phyloP scores from a whole-genome alignment of 2,329 filamentous ascomycete genomes.

The Alternaria arbusti region DNA sequence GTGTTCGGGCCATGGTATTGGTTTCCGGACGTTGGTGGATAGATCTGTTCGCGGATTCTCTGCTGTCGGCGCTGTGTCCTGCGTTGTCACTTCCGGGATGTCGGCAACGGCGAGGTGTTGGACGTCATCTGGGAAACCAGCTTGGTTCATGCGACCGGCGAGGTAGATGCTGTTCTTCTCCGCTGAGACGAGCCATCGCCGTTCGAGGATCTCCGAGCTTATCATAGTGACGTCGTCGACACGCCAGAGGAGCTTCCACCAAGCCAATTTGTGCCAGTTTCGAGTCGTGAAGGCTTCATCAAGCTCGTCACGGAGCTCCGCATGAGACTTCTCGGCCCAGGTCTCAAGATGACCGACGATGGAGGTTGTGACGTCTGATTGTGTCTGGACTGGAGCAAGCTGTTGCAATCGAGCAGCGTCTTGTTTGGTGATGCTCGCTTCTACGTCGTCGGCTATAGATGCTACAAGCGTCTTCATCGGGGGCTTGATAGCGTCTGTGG shows the following conservation, averaged over 20 bases:
- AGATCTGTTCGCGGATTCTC: conserved; percentile 26
- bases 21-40: conserved; percentile 33
- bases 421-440: conserved; percentile 59
- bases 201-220: conserved; percentile 76
- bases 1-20: conserved; percentile 72
- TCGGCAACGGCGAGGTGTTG: conserved; percentile 3
- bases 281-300: conserved; percentile 77
- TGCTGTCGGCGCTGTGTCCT: conserved; percentile 24
- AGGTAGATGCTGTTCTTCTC: conserved; percentile 86
- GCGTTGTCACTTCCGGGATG: conserved; percentile 21
- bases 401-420: conserved; percentile 51
- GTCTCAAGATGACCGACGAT: conserved; percentile 67
- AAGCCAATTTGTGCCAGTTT: conserved; percentile 80
- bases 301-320: conserved; percentile 80
- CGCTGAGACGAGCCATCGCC: conserved; percentile 76
- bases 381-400: conserved; percentile 45
- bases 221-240: conserved; percentile 91
- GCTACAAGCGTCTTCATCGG: conserved; percentile 70
- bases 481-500: conserved; percentile 62
- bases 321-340: conserved; percentile 83
- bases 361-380: conserved; percentile 52
- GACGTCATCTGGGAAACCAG: conserved; percentile 55
- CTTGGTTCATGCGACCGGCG: conserved; percentile 74
- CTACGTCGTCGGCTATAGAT: conserved; percentile 67
- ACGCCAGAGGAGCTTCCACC: conserved; percentile 96